A percentile compares a stretch with the other conserved stretches of the same genome.
Conservation (phyloP, 73 alveolate genomes). For the Symbiodinium pilosum region DNA sequence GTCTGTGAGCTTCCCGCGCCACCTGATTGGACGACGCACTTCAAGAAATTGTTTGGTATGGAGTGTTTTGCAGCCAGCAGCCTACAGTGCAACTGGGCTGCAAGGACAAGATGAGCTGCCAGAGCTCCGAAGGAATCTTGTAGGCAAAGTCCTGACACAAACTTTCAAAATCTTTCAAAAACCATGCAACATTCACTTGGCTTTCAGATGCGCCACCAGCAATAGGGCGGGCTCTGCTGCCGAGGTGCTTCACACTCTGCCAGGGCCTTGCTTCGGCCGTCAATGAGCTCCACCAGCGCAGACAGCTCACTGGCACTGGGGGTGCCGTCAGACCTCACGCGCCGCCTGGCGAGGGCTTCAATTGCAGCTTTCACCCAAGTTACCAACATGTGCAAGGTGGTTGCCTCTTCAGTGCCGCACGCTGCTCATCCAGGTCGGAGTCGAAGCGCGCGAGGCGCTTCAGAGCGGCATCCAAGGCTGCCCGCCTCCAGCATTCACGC, state of each 20-base stretch:
- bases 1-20: slow-evolving; percentile 17
- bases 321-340: neutral
- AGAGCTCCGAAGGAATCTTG: neutral
- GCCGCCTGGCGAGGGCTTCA: neutral
- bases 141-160: neutral
- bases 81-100: neutral
- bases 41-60: neutral
- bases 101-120: slow-evolving; percentile 6
- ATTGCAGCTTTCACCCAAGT: neutral
- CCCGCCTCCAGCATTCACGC: slow-evolving; percentile 11
- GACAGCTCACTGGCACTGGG: neutral
- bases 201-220: neutral
- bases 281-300: slow-evolving; percentile 6
- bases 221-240: neutral
- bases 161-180: too few relatives aligned
- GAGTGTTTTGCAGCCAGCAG: neutral
- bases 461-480: slow-evolving; percentile 45
- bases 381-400: neutral
- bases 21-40: neutral
- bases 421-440: slow-evolving; percentile 47
- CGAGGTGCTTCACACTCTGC: neutral
- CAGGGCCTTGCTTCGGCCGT: neutral
- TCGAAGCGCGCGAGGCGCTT: slow-evolving; percentile 62
- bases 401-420: slow-evolving; percentile 40
- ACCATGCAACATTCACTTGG: neutral